Base-by-base conservation (phyloP, 257 asterid genomes). In the Nicotiana undulata region DNA sequence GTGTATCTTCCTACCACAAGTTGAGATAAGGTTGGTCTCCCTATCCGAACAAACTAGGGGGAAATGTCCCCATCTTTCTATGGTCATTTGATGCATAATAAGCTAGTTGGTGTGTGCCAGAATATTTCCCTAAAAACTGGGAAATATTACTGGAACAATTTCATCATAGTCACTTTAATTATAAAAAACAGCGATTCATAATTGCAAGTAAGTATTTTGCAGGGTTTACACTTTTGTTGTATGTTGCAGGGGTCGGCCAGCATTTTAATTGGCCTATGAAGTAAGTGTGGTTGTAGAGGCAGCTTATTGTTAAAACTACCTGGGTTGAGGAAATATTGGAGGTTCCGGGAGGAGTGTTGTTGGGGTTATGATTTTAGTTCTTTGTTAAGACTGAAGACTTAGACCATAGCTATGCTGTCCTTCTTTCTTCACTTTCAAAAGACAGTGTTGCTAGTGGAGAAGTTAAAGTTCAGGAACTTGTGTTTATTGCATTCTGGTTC, bases 1-100 rank as follows among this genome's bases (percentile, higher is more conserved):
- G 86, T 96, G 65, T 94, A 94, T 83, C 95, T 96, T 84, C 99
- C 98, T 9, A 82, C 94, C 9, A 86, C 96, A 75, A 85, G 82
- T 51, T 87, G 82, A 84, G 74, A 80, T 70, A 84, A 90, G 90
- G 90, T 88, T 32, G 76, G 59, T 22, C 53, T 64, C 81, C 75
- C 85, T 82, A 34, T 79, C 63, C 79, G 37, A 49, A 49, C 9
- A 74, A 74, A 74, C 44, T 49, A 4, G 59, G 77, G 16, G 44
- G 4, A 3, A 7, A 9, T 6, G 37, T 15, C 9, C 40, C 37
- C 49, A 49, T 49, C 15, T 7, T 74, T 49, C 24, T 49, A 22
- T 15, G 15, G 9, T 74, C 24, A 24, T 49, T 72, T 74, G 61
- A 56, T 74, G 59, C 78, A 74, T 74, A 46, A 44, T 46, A 72